These are phyloP conservation scores for Ophiostoma ulmi DNA, from an alignment of 2,329 filamentous ascomycete genomes.

Conservation along the genomic window DNA sequence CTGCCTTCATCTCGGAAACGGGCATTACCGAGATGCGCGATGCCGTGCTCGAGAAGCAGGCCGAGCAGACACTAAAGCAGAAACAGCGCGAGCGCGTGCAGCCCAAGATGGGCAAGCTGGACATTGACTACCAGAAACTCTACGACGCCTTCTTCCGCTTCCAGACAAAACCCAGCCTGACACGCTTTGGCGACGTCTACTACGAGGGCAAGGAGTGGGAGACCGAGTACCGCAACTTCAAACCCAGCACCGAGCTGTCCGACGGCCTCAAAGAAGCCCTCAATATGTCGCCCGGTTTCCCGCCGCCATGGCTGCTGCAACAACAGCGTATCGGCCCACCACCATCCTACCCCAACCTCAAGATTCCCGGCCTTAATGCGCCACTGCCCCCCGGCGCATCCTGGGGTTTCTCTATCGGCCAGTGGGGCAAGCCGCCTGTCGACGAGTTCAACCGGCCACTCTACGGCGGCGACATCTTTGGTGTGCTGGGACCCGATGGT, in stretches of 20 bases:
- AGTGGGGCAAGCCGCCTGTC: slow-evolving; percentile 91
- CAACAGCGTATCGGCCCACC: slow-evolving; percentile 91
- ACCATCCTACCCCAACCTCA: slow-evolving; percentile 90
- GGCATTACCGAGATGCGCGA: slow-evolving; percentile 98
- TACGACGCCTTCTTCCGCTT: slow-evolving; percentile 98
- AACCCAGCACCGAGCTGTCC: slow-evolving; percentile 81
- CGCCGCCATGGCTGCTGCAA: slow-evolving; percentile 95
- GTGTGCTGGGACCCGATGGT: slow-evolving; percentile 51
- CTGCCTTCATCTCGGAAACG: slow-evolving; percentile 95
- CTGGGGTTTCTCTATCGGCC: slow-evolving; percentile 94
- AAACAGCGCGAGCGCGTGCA: slow-evolving; percentile 92
- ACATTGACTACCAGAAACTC: slow-evolving; percentile 97
- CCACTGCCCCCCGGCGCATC: slow-evolving; percentile 81
- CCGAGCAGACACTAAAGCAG: slow-evolving; percentile 84
- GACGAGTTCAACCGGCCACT: slow-evolving; percentile 89
- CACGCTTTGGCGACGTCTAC: slow-evolving; percentile 96
- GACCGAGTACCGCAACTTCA: slow-evolving; percentile 84
- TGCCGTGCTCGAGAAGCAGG: slow-evolving; percentile 91
- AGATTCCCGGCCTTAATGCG: slow-evolving; percentile 89
- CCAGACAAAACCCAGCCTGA: slow-evolving; percentile 91
- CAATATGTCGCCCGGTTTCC: slow-evolving; percentile 86
- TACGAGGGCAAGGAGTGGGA: slow-evolving; percentile 99
- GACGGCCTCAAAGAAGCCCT: slow-evolving; percentile 88
- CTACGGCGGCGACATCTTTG: slow-evolving; percentile 93
- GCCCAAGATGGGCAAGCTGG: slow-evolving; percentile 92